Base-by-base conservation (phyloP, 495 filamentous ascomycete genomes). In the Aspergillus leporis region DNA sequence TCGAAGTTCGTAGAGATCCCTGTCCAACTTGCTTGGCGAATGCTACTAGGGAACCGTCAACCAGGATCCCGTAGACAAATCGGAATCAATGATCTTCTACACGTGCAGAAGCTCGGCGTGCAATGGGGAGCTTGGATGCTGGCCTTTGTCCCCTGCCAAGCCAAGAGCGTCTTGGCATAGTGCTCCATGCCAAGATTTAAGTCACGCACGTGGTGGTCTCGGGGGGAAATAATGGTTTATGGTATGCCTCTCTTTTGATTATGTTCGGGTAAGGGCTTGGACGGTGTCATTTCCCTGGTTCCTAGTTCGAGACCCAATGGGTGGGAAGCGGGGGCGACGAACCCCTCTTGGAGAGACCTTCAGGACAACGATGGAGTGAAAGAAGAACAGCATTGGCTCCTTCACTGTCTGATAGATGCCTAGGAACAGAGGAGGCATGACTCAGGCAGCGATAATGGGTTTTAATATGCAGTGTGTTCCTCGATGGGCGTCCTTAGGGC, bases 61-160 rank as follows among this genome's bases (percentile, higher is more conserved):
- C 18, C 5, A 47, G 14, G 22, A 12, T n/a, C 8, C 9, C 38
- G 16, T 46, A 18, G 38, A 13, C 54, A 56, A 56, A 56, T 56
- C 22, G 40, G 54, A 47, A 31, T 4, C 28, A 3, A 12, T 43
- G 45, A 31, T 40, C 14, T 49, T 30, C 51, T 52, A 58, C 62
- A 64, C 62, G 62, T 64, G 62, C 62, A 30, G 32, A 51, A 50
- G 48, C 51, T 55, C 23, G 40, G 34, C 51, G 34, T 53, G 22
- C 51, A n/a, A 14, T 55, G 41, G 8, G 41, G 46, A 55, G 53
- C 53, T 55, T 55, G 38, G 32, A 41, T 22, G 43, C 4, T 3
- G 43, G 8, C 43, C 32, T n/a, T 31, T 53, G 51, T 53, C 18
- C 28, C 30, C 23, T 32, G 28, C 28, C 30, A 53, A 36, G 51